Conservation (phyloP, 2,329 filamentous ascomycete genomes). For the Dactylellina haptotyla region DNA sequence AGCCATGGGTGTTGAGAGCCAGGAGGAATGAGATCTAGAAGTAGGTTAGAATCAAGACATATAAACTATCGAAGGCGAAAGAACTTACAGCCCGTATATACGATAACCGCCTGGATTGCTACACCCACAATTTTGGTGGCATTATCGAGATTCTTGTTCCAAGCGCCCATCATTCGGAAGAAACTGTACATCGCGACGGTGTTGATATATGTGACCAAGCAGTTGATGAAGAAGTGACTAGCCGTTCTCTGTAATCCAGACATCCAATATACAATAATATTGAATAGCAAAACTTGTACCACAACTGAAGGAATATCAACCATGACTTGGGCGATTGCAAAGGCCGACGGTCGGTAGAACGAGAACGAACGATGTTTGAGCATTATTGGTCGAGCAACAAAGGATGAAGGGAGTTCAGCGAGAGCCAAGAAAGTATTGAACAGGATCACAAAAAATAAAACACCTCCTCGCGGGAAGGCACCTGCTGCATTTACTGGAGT, state of each 20-base stretch:
- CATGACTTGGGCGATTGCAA: slow-evolving; percentile 69
- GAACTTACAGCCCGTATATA: slow-evolving; percentile 74
- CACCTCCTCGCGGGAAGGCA: slow-evolving; percentile 70
- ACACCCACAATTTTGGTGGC: slow-evolving; percentile 63
- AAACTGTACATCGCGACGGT: slow-evolving; percentile 69
- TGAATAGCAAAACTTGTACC: slow-evolving; percentile 70
- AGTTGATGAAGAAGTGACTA: slow-evolving; percentile 72
- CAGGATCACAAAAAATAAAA: slow-evolving; percentile 71
- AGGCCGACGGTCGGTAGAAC: slow-evolving; percentile 73
- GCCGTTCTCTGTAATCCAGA: slow-evolving; percentile 67
- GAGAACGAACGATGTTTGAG: slow-evolving; percentile 77
- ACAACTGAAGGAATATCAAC: slow-evolving; percentile 70
- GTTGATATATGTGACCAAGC: slow-evolving; percentile 67
- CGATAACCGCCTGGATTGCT: slow-evolving; percentile 66
- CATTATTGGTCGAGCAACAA: slow-evolving; percentile 72
- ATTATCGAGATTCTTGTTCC: slow-evolving; percentile 72
- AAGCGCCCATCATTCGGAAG: slow-evolving; percentile 66
- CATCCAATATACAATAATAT: slow-evolving; percentile 72
- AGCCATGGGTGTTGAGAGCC: slow-evolving; percentile 78
- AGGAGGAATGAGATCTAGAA: slow-evolving; percentile 76
- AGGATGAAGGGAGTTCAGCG: slow-evolving; percentile 71
- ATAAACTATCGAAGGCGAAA: slow-evolving; percentile 67
- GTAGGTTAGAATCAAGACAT: not conserved
- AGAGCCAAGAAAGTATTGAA: slow-evolving; percentile 72
- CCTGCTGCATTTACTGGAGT: slow-evolving; percentile 67